phyloP scores from a whole-genome alignment of 176 grass and related monocot species.

The Rhynchospora pubera region DNA sequence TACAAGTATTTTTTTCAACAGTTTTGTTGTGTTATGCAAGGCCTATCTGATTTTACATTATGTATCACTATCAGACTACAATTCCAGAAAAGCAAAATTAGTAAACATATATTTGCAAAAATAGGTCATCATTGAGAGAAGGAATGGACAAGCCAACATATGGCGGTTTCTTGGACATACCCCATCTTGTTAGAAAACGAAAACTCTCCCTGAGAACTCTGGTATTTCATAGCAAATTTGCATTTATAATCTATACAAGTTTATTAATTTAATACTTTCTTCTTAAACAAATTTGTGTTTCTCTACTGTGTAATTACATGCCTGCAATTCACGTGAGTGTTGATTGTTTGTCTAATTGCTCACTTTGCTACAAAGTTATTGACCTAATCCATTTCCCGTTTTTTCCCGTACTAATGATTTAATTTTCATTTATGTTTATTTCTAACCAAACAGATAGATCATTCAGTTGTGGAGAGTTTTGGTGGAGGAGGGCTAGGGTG shows the following conservation, averaged over 20 bases:
- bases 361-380: not conserved
- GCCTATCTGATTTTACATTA: not conserved
- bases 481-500: constrained; percentile 54
- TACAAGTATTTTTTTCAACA: not conserved
- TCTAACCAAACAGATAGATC: constrained; percentile 47
- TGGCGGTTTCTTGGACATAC: constrained; percentile 64
- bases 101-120: not conserved
- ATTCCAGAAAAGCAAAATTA: not conserved
- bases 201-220: constrained; percentile 73
- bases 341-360: not conserved
- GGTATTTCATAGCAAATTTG: constrained; percentile 31
- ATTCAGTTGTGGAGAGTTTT: constrained; percentile 75
- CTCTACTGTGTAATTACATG: not conserved
- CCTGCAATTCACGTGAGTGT: not conserved
- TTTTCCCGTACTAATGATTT: not conserved
- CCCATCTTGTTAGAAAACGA: constrained; percentile 38
- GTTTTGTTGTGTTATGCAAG: not conserved
- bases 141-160: constrained; percentile 59
- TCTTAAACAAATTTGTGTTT: not conserved
- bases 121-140: constrained; percentile 59
- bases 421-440: not conserved
- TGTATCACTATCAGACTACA: not conserved
- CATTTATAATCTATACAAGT: not conserved
- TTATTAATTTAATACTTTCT: not conserved
- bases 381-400: too few relatives aligned